Percentiles rank a stretch among this genome's conserved stretches.
These are phyloP conservation scores for Claviceps sp. DNA, from an alignment of 2,329 filamentous ascomycete species.

Conservation along the genomic window DNA sequence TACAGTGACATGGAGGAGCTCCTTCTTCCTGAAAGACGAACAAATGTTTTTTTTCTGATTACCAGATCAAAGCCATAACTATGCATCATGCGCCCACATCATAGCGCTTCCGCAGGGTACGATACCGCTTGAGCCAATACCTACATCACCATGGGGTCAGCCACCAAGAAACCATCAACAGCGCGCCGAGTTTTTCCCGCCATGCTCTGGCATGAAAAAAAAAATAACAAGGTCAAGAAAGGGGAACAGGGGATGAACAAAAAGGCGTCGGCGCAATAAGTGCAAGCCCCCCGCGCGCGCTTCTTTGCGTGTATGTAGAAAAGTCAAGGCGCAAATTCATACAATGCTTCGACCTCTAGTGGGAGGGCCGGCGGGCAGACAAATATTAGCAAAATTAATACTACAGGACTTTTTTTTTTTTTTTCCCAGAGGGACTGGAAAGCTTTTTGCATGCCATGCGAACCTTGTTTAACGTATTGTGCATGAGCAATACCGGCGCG, in stretches of 20 bases:
- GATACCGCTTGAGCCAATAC: conserved; percentile 87
- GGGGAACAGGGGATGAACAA: background rate
- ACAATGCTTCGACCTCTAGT: conserved; percentile 83
- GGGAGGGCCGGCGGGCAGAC: background rate
- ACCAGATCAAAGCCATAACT: background rate
- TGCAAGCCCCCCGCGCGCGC: background rate
- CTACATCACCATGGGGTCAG: conserved; percentile 28
- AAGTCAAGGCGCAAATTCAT: conserved; percentile 27
- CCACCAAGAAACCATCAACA: background rate
- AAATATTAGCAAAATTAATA: background rate
- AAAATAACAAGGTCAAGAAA: background rate
- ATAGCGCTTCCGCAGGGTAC: conserved; percentile 73
- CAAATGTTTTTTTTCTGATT: background rate
- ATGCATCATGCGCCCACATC: conserved; percentile 25
- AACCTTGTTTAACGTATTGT: conserved; percentile 85
- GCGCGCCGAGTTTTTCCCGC: background rate
- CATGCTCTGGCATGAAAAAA: background rate
- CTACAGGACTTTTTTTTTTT: background rate
- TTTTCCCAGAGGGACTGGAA: no score
- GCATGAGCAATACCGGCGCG: conserved; percentile 61
- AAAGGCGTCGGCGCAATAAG: no score
- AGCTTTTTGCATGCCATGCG: conserved; percentile 1
- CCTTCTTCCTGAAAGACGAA: background rate
- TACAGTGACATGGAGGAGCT: background rate
- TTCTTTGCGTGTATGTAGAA: background rate